Percentiles rank a stretch among this genome's conserved stretches.
These are phyloP conservation scores for Xylariaceae sp. DNA, from an alignment of 2,329 filamentous ascomycete genomes.

Conservation along the genomic window DNA sequence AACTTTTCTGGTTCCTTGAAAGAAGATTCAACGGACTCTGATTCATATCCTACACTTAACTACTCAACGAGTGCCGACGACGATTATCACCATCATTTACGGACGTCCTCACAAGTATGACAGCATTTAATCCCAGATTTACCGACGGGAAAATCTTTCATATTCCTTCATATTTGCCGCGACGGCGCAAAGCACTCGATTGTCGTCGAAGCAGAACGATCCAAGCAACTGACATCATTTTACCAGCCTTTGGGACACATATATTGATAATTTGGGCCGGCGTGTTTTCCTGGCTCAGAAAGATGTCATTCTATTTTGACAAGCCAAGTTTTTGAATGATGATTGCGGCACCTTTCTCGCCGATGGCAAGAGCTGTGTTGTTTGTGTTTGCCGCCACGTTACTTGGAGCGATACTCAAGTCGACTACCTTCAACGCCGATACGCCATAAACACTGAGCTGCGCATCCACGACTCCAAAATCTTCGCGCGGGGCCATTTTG, in stretches of 20 bases:
- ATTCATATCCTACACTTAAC: not conserved
- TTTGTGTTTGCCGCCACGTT: constrained; percentile 45
- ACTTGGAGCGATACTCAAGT: constrained; percentile 31
- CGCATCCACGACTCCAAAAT: constrained; percentile 40
- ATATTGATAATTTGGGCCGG: too few species aligned
- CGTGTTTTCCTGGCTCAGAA: too few species aligned
- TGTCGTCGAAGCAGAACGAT: too few species aligned
- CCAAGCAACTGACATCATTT: too few species aligned
- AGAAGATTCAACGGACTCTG: not conserved
- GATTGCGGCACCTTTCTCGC: constrained; percentile 45
- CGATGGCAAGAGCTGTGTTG: constrained; percentile 45
- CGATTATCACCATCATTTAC: not conserved
- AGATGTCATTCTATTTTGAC: not conserved
- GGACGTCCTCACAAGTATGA: too few species aligned
- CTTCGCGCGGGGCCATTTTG: constrained; percentile 38
- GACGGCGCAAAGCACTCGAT: too few species aligned
- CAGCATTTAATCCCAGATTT: too few species aligned
- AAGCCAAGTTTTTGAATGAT: constrained; percentile 36
- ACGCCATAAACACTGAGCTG: constrained; percentile 40
- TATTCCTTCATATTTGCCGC: too few species aligned
- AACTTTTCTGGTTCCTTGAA: not conserved
- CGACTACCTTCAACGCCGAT: constrained; percentile 37
- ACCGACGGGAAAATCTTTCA: too few species aligned
- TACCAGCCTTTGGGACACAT: too few species aligned
- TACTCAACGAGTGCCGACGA: not conserved